Base-by-base conservation (phyloP, 805 yeast species). In the Saccharomycopsis amapae region DNA sequence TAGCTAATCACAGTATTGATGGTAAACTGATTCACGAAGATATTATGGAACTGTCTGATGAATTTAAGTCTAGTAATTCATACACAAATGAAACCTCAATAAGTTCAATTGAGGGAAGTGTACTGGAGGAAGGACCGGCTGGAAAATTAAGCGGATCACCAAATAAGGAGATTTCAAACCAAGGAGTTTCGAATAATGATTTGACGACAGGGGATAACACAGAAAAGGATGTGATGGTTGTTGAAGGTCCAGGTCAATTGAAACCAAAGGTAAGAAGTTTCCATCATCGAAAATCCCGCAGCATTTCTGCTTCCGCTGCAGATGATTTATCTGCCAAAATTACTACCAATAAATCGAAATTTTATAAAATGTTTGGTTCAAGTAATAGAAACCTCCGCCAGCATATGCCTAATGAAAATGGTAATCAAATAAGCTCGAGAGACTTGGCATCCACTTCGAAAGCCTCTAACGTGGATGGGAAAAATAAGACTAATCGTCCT, bases 241-340 rank as follows among this genome's bases (percentile, higher is more conserved):
- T n/a, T n/a, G n/a, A n/a, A n/a, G n/a, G n/a, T n/a, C n/a, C n/a
- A n/a, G n/a, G n/a, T n/a, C n/a, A n/a, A n/a, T n/a, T n/a, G n/a
- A n/a, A n/a, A n/a, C n/a, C n/a, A n/a, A n/a, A n/a, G n/a, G n/a
- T n/a, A n/a, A n/a, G n/a, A 28, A 28, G 13, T 28, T 28, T 28
- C 32, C 32, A 28, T 23, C 51, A 47, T 30, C 26, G 42, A 25
- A 48, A 48, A 38, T 39, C 51, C 17, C 48, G 45, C 25, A 44
- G 49, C 26, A 34, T 48, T 15, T 45, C 49, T 3, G 51, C 40
- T 12, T 35, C 42, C 6, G 51, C 42, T 24, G 19, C 32, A 5
- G 51, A 48, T 34, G 44, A 47, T 26, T 32, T 42, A 3, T 38
- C 43, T 10, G 10, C 17, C 3, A 46, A 42, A n/a, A 37, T 42